Evolutionary conservation across 2,329 filamentous ascomycete species (phyloP).

Genomic region (Aspergillus niger): DNA sequence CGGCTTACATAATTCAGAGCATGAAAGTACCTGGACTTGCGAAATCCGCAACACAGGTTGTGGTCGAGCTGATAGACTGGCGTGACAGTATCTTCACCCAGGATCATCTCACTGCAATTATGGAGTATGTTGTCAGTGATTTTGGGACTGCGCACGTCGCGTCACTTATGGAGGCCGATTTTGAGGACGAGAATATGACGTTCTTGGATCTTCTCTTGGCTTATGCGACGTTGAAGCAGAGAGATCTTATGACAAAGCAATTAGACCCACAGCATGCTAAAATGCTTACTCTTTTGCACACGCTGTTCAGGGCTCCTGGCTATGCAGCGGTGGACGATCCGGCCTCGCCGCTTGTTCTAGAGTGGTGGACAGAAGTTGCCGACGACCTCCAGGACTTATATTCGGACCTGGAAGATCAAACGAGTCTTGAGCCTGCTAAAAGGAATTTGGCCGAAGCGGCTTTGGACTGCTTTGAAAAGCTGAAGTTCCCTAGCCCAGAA

Average conservation of each 20-base stretch:
- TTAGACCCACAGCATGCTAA: constrained; percentile 36
- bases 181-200: constrained; percentile 41
- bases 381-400: constrained; percentile 40
- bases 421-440: constrained; percentile 36
- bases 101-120: constrained; percentile 30
- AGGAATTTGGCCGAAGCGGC: constrained; percentile 43
- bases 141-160: constrained; percentile 36
- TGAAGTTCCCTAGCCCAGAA: constrained; percentile 40
- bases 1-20: constrained; percentile 28
- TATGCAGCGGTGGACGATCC: constrained; percentile 44
- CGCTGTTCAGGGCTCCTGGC: constrained; percentile 43
- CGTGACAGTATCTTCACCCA: constrained; percentile 29
- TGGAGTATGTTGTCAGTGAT: constrained; percentile 39
- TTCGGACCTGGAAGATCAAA: constrained; percentile 29
- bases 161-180: constrained; percentile 38
- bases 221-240: constrained; percentile 35
- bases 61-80: constrained; percentile 38
- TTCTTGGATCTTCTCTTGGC: constrained; percentile 45
- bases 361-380: constrained; percentile 47
- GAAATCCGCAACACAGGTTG: constrained; percentile 34
- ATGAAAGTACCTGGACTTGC: constrained; percentile 31
- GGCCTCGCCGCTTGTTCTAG: constrained; percentile 40
- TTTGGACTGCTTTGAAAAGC: constrained; percentile 45
- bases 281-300: constrained; percentile 40
- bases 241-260: constrained; percentile 34